These are phyloP conservation scores for Leccinum uliginosum DNA, from an alignment of 768 basidiomycete species.

Conservation along the genomic window DNA sequence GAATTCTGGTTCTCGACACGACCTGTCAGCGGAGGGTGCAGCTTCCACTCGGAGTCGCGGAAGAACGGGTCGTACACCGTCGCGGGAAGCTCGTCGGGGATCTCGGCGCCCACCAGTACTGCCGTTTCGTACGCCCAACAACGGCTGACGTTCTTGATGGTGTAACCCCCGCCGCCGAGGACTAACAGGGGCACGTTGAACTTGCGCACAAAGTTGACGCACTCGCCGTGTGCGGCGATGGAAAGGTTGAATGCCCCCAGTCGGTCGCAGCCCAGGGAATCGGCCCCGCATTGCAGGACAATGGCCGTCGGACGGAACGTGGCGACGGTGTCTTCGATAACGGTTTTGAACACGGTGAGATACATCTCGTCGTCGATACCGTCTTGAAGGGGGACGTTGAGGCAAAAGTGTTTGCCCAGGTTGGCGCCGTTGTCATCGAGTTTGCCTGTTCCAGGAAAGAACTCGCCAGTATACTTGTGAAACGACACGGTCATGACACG, in stretches of 20 bases:
- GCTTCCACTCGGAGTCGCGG: constrained; percentile 83
- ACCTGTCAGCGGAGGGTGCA: constrained; percentile 89
- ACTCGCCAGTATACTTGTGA: constrained; percentile 98
- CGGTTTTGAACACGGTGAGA: constrained; percentile 89
- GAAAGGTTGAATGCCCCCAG: constrained; percentile 97
- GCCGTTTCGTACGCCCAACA: constrained; percentile 99
- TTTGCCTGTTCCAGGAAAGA: constrained; percentile 97
- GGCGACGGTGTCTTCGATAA: constrained; percentile 90
- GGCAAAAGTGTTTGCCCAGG: constrained; percentile 89
- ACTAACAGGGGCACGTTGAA: constrained; percentile 90
- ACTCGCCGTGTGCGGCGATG: constrained; percentile 97
- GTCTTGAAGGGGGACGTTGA: constrained; percentile 93
- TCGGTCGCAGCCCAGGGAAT: constrained; percentile 91
- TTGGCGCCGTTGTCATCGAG: constrained; percentile 87
- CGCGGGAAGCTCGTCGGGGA: constrained; percentile 83
- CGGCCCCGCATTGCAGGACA: constrained; percentile 95
- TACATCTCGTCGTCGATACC: constrained; percentile 99
- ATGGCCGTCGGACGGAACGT: constrained; percentile 87
- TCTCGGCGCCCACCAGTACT: constrained; percentile 75
- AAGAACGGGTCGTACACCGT: constrained; percentile 95
- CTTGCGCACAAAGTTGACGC: constrained; percentile 92
- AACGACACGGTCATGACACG: constrained; percentile 99
- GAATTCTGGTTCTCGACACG: constrained; percentile 94
- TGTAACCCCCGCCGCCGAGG: constrained; percentile 94
- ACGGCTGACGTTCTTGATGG: constrained; percentile 94